phyloP scores from a whole-genome alignment of 2,329 filamentous ascomycete species.

The Nakataea oryzae region DNA sequence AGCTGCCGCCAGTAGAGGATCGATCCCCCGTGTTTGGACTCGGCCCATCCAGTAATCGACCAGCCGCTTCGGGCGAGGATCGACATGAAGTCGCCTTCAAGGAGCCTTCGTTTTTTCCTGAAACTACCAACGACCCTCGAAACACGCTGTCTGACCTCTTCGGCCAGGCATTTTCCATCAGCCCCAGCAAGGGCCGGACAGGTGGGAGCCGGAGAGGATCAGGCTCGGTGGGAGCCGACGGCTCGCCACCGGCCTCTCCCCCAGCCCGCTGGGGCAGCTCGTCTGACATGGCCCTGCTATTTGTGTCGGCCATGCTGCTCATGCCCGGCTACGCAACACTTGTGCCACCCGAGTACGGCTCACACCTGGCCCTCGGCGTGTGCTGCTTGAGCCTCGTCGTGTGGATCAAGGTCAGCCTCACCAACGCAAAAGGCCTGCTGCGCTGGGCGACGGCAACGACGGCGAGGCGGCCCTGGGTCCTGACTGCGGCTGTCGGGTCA shows the following conservation, averaged over 20 bases:
- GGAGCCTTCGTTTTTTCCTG: conserved; percentile 51
- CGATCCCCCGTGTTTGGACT: neutral
- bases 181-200: conserved; percentile 17
- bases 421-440: neutral
- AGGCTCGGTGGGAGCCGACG: neutral
- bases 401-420: neutral
- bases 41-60: conserved; percentile 5
- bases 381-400: neutral
- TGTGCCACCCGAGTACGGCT: neutral
- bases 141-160: conserved; percentile 33
- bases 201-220: neutral
- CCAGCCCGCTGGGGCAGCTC: neutral
- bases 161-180: conserved; percentile 30
- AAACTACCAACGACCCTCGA: conserved; percentile 28
- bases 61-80: neutral
- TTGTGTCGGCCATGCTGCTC: neutral
- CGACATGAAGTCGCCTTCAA: conserved; percentile 34
- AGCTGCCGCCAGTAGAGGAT: neutral
- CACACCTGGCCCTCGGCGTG: neutral
- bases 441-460: neutral
- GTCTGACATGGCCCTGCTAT: neutral
- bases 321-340: neutral
- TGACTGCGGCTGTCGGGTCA: neutral
- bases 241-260: neutral
- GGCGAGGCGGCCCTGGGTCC: neutral